A percentile compares a stretch with the other conserved stretches of the same genome.
phyloP scores from a whole-genome alignment of 805 yeast genomes.

The Ogataea haglerorum region DNA sequence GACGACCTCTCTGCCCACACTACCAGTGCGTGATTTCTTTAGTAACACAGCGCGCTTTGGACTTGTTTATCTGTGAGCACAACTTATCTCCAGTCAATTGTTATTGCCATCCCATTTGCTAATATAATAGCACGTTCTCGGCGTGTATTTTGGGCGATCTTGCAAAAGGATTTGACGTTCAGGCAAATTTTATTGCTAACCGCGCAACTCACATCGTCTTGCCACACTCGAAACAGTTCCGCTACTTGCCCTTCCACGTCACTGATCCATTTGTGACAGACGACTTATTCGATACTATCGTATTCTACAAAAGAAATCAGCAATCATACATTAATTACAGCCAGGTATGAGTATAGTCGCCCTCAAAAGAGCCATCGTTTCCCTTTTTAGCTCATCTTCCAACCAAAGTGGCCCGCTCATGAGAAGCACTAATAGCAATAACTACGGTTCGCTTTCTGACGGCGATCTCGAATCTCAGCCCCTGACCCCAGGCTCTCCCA shows the following conservation, averaged over 20 bases:
- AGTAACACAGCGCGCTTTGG: neutral
- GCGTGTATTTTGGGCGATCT: neutral
- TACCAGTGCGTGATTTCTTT: neutral
- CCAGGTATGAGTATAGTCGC: slow-evolving; percentile 16
- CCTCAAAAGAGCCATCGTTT: slow-evolving; percentile 10
- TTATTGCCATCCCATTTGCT: neutral
- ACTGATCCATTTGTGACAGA: too few species aligned
- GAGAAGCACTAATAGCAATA: slow-evolving; percentile 4
- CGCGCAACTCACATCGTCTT: neutral
- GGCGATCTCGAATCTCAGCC: slow-evolving; percentile 13
- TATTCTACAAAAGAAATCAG: neutral
- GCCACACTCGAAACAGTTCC: neutral
- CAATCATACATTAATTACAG: neutral
- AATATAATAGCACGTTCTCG: neutral
- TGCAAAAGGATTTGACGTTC: neutral
- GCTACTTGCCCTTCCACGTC: too few species aligned
- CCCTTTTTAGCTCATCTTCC: neutral
- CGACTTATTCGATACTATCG: neutral
- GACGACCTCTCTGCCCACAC: neutral
- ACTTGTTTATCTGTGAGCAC: neutral
- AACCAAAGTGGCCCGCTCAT: slow-evolving; percentile 7
- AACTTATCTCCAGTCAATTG: neutral
- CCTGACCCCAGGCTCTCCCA: slow-evolving; percentile 1
- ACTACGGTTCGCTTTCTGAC: slow-evolving; percentile 13
- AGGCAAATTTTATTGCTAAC: neutral